These are phyloP conservation scores for Colletotrichum tofieldiae DNA, from an alignment of 2,329 filamentous ascomycete genomes.

Conservation along the genomic window DNA sequence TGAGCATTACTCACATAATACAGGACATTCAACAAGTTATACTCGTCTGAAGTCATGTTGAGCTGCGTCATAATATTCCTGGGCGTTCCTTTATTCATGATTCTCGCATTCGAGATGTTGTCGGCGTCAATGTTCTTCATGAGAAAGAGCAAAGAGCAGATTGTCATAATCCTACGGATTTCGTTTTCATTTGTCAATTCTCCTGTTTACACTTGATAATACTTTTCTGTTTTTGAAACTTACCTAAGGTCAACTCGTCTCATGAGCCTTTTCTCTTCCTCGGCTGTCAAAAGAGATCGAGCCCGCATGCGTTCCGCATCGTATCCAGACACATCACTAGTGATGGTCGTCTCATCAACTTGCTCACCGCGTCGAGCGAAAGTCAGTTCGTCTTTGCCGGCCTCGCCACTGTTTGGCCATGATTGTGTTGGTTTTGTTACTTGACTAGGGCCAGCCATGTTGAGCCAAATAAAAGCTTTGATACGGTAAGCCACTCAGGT, in stretches of 20 bases:
- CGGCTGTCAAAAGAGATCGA: constrained; percentile 45
- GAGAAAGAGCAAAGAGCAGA: constrained; percentile 58
- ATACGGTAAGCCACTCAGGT: too few relatives aligned
- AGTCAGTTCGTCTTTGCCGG: constrained; percentile 35
- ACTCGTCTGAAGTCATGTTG: constrained; percentile 57
- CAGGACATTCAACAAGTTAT: constrained; percentile 55
- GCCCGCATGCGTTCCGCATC: constrained; percentile 55
- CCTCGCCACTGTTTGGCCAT: background rate
- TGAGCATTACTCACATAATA: constrained; percentile 54
- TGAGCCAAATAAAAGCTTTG: background rate
- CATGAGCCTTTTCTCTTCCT: constrained; percentile 47
- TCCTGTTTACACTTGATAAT: too few relatives aligned
- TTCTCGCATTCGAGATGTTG: constrained; percentile 57
- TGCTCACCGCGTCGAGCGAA: constrained; percentile 46
- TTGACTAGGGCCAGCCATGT: constrained; percentile 4
- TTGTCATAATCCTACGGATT: constrained; percentile 43
- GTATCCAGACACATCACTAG: constrained; percentile 49
- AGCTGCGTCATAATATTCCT: constrained; percentile 60
- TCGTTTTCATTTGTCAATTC: too few relatives aligned
- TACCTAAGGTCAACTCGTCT: constrained; percentile 46
- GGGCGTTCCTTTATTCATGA: constrained; percentile 59
- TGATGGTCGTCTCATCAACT: constrained; percentile 37
- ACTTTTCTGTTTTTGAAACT: background rate
- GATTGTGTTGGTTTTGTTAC: background rate
- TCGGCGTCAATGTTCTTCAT: constrained; percentile 58